These are phyloP conservation scores for Elsinoe ampelina DNA, from an alignment of 2,329 filamentous ascomycete genomes.

Conservation along the genomic window DNA sequence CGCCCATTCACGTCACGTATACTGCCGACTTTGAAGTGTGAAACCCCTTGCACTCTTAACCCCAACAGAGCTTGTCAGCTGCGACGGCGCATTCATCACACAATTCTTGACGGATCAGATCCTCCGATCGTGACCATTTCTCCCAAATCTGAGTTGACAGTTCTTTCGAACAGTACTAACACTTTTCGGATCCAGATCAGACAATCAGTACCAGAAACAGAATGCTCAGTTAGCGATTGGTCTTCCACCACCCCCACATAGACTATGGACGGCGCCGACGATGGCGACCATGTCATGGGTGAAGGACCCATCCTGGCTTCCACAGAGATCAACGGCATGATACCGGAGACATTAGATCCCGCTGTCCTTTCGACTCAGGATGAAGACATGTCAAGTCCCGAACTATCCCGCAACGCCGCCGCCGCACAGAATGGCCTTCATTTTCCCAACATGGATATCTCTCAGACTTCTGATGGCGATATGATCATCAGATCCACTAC, in stretches of 20 bases:
- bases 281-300: slow-evolving; percentile 10
- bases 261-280: slow-evolving; percentile 4
- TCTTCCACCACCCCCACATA: background rate
- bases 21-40: no score
- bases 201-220: background rate
- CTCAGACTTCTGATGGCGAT: slow-evolving; percentile 7
- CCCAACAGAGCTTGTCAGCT: no score
- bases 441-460: background rate
- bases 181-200: background rate
- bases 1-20: no score
- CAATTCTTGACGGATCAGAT: no score
- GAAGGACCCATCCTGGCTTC: background rate
- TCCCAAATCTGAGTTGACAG: no score
- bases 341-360: slow-evolving; percentile 1
- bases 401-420: slow-evolving; percentile 2
- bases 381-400: slow-evolving; percentile 2
- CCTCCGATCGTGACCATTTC: no score
- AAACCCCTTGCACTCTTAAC: no score
- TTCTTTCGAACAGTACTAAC: no score
- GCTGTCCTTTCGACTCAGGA: slow-evolving; percentile 6
- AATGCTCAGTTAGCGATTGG: background rate
- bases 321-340: slow-evolving; percentile 8
- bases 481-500: background rate
- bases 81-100: no score
- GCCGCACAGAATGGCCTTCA: background rate